Base-by-base conservation (phyloP, 352 stramenopile species). In the Globisporangium barbulae region DNA sequence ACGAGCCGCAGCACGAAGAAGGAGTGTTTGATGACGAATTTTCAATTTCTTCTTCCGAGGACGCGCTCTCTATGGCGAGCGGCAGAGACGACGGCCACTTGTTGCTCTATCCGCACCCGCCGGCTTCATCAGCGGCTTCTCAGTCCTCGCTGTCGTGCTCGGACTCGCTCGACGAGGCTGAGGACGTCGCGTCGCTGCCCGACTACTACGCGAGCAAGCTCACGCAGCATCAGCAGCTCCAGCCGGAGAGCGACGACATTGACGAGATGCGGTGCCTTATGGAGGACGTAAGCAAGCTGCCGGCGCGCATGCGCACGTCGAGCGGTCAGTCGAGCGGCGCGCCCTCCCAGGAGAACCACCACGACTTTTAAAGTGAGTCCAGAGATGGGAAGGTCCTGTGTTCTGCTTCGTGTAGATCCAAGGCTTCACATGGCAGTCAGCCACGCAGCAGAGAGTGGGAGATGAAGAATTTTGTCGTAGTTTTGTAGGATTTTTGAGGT, bases 241-340 rank as follows among this genome's bases (percentile, higher is more conserved):
- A 49, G 12, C 30, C n/a, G 15, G 80, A 90, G 53, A 83, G 72
- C n/a, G 68, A 78, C 19, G 28, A 19, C 17, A 28, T 41, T 31
- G 61, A 67, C 5, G 81, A 89, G 56, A 68, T 86, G 52, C 83
- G 81, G 15, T 73, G 85, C 44, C 64, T 90, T 2, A 78, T 90
- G 60, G 79, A 90, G 61, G 71, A 76, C 1, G 56, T 91, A 9
- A 70, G 65, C 9, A 77, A 73, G 37, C 63, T 71, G 35, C 81
- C 80, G 3, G 53, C 76, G 47, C 77, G 77, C 52, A 82, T 73
- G 48, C 77, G 77, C 3, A 83, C 74, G 56, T 83, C 75, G 13
- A 86, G 77, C 53, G 77, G 77, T 0, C 77, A 86, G 56, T 86
- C 77, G 19, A 81, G 65, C 30, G 76, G 76, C n/a, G 76, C 76